Evolutionary conservation across 2,329 filamentous ascomycete genomes (phyloP), one percentile per base, ranked within the genome.

Genomic region (Claviceps citrina): DNA sequence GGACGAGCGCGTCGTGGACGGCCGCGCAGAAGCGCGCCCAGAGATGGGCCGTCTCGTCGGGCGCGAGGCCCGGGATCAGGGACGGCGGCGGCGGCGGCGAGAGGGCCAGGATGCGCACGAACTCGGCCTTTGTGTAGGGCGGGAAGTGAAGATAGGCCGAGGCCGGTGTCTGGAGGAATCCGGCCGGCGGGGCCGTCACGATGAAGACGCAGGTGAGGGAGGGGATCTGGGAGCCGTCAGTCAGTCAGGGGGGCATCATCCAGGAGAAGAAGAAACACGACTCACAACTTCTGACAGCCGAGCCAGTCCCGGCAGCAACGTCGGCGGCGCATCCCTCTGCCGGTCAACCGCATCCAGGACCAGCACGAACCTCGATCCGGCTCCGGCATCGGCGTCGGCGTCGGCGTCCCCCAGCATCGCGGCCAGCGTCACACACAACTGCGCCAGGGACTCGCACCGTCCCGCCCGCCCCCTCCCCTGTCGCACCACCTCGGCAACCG

Each of bases 271-370:
- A n/a, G 6, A 16, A 25, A 30, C 8, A 25, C n/a, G n/a, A 45
- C 78, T 51, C 63, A 91, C 84, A 44, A 80, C 71, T 58, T 95
- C 86, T 12, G 83, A 81, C 16, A 98, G 59, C 44, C 87, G 73
- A 18, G 82, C 84, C 45, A 98, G 62, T 10, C 84, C 86, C 25
- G 87, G 78, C 4, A 94, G 63, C 12, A 96, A 62, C 1, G 84
- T 93, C 3, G 76, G 70, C 5, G 82, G 76, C 5, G 81, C 76
- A 53, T 96, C 89, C 51, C 81, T 71, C 57, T 94, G 83, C 46
- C 71, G 73, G 57, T 96, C 89, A 42, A 96, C 79, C 9, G 77
- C 84, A 63, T 96, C 91, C 46, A 96, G 71, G 9, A 95, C 83
- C 43, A 96, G 60, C 7, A 89, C 77, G 50, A 94, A 86, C 47